Conservation (phyloP, 768 basidiomycete genomes). For the Russula brevipes region DNA sequence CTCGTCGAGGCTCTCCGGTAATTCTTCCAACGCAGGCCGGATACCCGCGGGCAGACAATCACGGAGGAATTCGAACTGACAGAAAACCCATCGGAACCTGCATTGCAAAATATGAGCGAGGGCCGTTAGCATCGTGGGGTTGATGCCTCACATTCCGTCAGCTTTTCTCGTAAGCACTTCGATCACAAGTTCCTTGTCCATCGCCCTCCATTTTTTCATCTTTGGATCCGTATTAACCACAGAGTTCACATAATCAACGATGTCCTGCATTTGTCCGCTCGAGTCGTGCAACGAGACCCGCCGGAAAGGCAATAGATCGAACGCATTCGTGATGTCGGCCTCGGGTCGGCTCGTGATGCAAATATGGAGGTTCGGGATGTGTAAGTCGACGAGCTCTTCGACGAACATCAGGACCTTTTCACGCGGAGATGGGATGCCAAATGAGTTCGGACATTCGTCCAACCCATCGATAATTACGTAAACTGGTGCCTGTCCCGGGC, state of each 20-base stretch:
- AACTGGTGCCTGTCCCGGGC: too few species aligned
- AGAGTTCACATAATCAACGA: background rate
- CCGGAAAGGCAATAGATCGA: background rate
- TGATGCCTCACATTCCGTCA: background rate
- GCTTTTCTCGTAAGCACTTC: background rate
- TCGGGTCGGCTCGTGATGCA: background rate
- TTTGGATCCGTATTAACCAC: background rate
- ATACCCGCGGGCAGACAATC: background rate
- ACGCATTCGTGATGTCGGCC: background rate
- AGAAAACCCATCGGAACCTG: background rate
- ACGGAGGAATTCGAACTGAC: background rate
- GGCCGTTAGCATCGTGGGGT: too few species aligned
- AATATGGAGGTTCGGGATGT: too few species aligned
- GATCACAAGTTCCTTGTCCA: background rate
- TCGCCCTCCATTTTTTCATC: background rate
- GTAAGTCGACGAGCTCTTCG: too few species aligned
- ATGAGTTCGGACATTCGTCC: too few species aligned
- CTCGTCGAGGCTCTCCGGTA: background rate
- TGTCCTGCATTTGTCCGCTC: background rate
- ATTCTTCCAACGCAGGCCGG: background rate
- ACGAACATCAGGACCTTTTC: too few species aligned
- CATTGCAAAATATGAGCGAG: background rate
- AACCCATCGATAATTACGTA: too few species aligned
- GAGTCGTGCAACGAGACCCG: background rate
- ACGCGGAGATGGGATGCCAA: too few species aligned